These are phyloP conservation scores for Vicia faba DNA, from an alignment of 306 rosid species.

Conservation along the genomic window DNA sequence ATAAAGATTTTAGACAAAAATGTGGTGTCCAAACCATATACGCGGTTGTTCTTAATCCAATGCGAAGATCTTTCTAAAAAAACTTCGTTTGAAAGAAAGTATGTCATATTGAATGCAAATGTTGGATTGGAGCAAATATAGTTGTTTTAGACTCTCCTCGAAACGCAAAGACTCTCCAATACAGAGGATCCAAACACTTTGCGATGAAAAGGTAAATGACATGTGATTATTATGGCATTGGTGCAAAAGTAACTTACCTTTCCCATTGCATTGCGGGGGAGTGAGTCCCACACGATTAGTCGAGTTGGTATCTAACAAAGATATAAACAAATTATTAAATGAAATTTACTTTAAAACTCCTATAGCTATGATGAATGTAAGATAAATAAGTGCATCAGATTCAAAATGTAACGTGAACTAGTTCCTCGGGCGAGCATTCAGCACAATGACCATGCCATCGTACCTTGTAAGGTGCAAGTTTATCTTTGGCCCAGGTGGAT, in stretches of 20 bases:
- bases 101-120: background rate
- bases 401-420: too few species aligned
- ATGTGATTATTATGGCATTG: background rate
- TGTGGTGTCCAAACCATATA: background rate
- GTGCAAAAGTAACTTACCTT: constrained; percentile 56
- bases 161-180: background rate
- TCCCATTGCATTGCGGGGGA: constrained; percentile 98
- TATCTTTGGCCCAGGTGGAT: constrained; percentile 75
- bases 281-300: constrained; percentile 68
- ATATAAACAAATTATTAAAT: background rate
- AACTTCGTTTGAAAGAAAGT: background rate
- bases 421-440: background rate
- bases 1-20: background rate
- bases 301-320: constrained; percentile 68
- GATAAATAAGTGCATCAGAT: too few species aligned
- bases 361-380: too few species aligned
- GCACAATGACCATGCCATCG: constrained; percentile 21
- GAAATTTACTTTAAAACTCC: too few species aligned
- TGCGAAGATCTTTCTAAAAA: background rate
- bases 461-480: constrained; percentile 97
- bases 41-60: background rate
- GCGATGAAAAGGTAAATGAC: constrained; percentile 1
- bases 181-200: background rate
- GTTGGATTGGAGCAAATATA: too few species aligned
- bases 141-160: background rate